Percentiles rank a stretch among this genome's conserved stretches.
These are phyloP conservation scores for Elongisporangium prolatum DNA, from an alignment of 352 stramenopile genomes.

Conservation along the genomic window DNA sequence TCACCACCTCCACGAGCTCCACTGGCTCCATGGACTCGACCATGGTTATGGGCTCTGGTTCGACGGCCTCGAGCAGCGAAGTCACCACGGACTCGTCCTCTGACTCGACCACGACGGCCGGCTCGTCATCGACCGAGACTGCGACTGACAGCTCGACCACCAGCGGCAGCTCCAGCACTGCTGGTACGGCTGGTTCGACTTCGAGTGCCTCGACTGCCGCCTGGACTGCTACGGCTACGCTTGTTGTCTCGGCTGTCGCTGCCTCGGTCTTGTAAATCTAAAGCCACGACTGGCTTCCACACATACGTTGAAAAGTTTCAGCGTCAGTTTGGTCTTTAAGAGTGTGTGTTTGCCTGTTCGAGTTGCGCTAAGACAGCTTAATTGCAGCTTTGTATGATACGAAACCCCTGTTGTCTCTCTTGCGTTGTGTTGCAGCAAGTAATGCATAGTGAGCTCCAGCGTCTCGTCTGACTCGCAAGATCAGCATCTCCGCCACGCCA, in stretches of 20 bases:
- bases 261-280: neutral
- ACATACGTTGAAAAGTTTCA: too few species aligned
- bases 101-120: constrained; percentile 1
- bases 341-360: constrained; percentile 6
- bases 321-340: neutral
- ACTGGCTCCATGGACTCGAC: neutral
- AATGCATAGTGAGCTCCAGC: neutral
- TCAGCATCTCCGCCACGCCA: neutral
- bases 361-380: neutral
- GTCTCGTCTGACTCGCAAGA: neutral
- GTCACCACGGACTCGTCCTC: neutral
- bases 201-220: constrained; percentile 5
- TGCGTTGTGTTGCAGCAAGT: neutral
- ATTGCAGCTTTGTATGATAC: neutral
- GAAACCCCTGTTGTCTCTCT: neutral
- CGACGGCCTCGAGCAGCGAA: neutral
- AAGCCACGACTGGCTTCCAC: neutral
- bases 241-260: neutral
- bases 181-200: neutral
- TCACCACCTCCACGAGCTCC: neutral
- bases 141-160: neutral
- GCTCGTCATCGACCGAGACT: neutral
- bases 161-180: neutral
- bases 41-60: neutral
- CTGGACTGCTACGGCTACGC: constrained; percentile 2